phyloP scores from a whole-genome alignment of 306 rosid species.

The Malus fusca region DNA sequence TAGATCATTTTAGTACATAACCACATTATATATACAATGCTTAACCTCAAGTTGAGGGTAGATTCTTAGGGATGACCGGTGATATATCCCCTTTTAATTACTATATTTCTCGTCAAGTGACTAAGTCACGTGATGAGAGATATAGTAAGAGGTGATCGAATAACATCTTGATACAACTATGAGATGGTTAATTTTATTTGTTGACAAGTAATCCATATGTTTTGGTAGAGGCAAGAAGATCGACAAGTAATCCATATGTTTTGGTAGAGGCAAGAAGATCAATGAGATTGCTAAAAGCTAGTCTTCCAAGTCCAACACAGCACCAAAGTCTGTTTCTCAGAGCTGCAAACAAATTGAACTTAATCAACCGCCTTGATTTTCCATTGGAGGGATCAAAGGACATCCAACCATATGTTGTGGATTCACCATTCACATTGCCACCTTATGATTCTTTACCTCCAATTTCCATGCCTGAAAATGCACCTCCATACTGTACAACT shows the following conservation, averaged over 20 bases:
- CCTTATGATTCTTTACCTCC: conserved; percentile 79
- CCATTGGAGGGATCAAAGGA: conserved; percentile 29
- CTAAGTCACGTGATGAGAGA: not conserved
- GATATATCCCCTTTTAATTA: no score
- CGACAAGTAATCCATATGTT: not conserved
- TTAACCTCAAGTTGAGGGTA: no score
- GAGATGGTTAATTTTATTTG: no score
- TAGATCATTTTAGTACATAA: no score
- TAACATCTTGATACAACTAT: no score
- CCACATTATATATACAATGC: no score
- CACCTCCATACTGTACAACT: conserved; percentile 50
- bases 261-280: conserved; percentile 52
- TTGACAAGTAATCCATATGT: not conserved
- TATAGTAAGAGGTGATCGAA: not conserved
- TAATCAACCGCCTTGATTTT: conserved; percentile 36
- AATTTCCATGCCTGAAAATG: conserved; percentile 37
- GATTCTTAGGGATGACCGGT: no score
- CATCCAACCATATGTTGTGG: conserved; percentile 46
- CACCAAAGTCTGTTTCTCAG: conserved; percentile 30
- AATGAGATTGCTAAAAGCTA: conserved; percentile 22
- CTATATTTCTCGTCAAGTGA: not conserved
- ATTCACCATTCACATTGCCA: conserved; percentile 66
- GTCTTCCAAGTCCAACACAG: conserved; percentile 14
- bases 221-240: conserved; percentile 48
- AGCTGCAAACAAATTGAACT: conserved; percentile 43